Conservation (phyloP, 2,329 filamentous ascomycete species). For the Harringtonia lauricola region DNA sequence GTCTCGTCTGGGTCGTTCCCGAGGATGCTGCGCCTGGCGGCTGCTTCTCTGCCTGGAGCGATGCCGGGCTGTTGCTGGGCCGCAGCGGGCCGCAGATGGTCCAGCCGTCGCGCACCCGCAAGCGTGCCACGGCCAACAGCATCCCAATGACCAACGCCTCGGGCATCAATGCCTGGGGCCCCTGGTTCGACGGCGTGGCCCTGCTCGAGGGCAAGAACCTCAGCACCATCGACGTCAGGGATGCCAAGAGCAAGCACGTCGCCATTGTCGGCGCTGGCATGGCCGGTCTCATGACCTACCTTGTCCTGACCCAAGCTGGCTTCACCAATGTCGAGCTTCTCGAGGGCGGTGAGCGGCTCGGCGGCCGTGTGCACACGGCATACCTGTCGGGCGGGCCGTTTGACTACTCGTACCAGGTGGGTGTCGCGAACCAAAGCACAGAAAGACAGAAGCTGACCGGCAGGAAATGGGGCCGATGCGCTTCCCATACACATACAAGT, state of each 20-base stretch:
- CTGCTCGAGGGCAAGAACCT: slow-evolving; percentile 44
- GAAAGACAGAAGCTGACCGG: background rate
- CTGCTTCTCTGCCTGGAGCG: slow-evolving; percentile 10
- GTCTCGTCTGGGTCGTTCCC: slow-evolving; percentile 11
- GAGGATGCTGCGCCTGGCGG: slow-evolving; percentile 4
- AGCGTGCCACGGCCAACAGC: slow-evolving; percentile 12
- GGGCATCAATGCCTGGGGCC: slow-evolving; percentile 35
- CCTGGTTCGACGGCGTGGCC: slow-evolving; percentile 56
- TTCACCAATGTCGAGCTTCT: slow-evolving; percentile 50
- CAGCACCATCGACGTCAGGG: slow-evolving; percentile 36
- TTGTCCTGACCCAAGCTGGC: slow-evolving; percentile 38
- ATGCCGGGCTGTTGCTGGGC: slow-evolving; percentile 6
- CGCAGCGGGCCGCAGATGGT: slow-evolving; percentile 13
- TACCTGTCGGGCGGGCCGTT: slow-evolving; percentile 48
- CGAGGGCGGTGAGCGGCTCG: slow-evolving; percentile 48
- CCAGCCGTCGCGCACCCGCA: slow-evolving; percentile 8
- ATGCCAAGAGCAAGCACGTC: slow-evolving; percentile 45
- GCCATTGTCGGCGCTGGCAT: slow-evolving; percentile 57
- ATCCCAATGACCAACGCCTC: slow-evolving; percentile 39
- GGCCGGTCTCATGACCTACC: slow-evolving; percentile 49
- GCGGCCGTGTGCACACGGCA: slow-evolving; percentile 52
- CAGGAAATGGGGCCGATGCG: slow-evolving; percentile 54
- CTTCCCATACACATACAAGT: slow-evolving; percentile 30
- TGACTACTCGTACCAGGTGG: slow-evolving; percentile 55
- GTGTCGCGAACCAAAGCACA: no score